These are phyloP conservation scores for Phytophthora brassicae DNA, from an alignment of 352 stramenopile genomes.

Conservation along the genomic window DNA sequence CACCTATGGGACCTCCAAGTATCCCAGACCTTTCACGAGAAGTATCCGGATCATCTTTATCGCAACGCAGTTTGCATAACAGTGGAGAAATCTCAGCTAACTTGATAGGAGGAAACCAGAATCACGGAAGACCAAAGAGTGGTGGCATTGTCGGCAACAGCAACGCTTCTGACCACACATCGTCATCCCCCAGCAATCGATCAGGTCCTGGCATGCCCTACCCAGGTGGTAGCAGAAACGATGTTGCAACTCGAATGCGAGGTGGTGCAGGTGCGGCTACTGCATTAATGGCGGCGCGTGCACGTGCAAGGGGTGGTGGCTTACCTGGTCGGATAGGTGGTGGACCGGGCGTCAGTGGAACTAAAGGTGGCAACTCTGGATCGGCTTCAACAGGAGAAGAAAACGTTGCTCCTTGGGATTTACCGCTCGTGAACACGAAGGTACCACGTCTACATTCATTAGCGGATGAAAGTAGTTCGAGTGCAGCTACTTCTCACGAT, in stretches of 20 bases:
- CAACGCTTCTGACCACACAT: constrained; percentile 37
- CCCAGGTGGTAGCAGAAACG: constrained; percentile 22
- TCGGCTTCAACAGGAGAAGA: constrained; percentile 31
- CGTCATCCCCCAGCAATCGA: constrained; percentile 61
- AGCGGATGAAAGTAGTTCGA: constrained; percentile 16
- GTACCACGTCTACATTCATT: constrained; percentile 25
- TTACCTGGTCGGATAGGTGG: constrained; percentile 47
- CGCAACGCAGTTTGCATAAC: constrained; percentile 40
- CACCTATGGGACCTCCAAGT: constrained; percentile 23
- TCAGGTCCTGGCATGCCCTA: constrained; percentile 24
- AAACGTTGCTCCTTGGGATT: constrained; percentile 70
- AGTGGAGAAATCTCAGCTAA: constrained; percentile 19
- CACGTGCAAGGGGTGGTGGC: constrained; percentile 56
- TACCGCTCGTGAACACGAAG: constrained; percentile 51
- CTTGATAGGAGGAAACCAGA: constrained; percentile 9
- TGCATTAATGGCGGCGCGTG: constrained; percentile 70
- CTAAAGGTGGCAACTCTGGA: constrained; percentile 18
- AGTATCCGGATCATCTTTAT: constrained; percentile 49
- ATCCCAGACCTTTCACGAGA: constrained; percentile 51
- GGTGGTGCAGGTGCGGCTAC: constrained; percentile 57
- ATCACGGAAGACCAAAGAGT: constrained; percentile 20
- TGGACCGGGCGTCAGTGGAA: constrained; percentile 40
- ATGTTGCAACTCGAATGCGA: constrained; percentile 39
- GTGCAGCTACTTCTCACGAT: background rate
- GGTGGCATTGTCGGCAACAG: constrained; percentile 34